phyloP scores from a whole-genome alignment of 1,284 basidiomycete genomes.

The Jaminaea rosea region DNA sequence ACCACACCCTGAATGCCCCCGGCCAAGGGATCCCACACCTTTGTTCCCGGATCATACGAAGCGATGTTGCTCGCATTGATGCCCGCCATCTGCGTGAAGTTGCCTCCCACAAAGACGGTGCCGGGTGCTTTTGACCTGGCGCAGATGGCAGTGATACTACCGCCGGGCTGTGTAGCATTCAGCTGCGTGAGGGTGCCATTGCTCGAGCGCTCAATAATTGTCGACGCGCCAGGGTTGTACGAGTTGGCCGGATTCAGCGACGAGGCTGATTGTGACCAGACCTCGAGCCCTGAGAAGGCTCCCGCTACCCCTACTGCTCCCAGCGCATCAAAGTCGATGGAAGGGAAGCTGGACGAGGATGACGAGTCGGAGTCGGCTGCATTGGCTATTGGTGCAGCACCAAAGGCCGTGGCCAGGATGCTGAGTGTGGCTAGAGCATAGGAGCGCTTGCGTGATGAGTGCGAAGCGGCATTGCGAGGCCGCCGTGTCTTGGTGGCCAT shows the following conservation, averaged over 20 bases:
- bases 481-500: no score
- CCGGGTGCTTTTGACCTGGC: constrained; percentile 16
- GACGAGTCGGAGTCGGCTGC: neutral
- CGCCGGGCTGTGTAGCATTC: constrained; percentile 40
- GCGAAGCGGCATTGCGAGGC: no score
- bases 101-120: constrained; percentile 44
- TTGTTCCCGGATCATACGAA: constrained; percentile 21
- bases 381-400: neutral
- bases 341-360: constrained; percentile 16
- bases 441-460: neutral
- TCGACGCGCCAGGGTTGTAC: constrained; percentile 26
- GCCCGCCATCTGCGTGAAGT: constrained; percentile 40
- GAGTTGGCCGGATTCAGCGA: constrained; percentile 19
- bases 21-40: constrained; percentile 16
- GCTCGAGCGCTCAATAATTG: constrained; percentile 30
- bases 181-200: constrained; percentile 37
- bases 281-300: constrained; percentile 31
- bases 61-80: constrained; percentile 33
- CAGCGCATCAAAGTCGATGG: constrained; percentile 39
- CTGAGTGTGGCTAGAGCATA: neutral
- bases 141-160: constrained; percentile 43
- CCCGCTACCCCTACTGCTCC: constrained; percentile 37
- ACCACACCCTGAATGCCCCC: constrained; percentile 57
- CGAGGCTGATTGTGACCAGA: constrained; percentile 25
- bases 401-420: neutral